phyloP scores from a whole-genome alignment of 2,329 filamentous ascomycete species.

The Ilyonectria destructans region DNA sequence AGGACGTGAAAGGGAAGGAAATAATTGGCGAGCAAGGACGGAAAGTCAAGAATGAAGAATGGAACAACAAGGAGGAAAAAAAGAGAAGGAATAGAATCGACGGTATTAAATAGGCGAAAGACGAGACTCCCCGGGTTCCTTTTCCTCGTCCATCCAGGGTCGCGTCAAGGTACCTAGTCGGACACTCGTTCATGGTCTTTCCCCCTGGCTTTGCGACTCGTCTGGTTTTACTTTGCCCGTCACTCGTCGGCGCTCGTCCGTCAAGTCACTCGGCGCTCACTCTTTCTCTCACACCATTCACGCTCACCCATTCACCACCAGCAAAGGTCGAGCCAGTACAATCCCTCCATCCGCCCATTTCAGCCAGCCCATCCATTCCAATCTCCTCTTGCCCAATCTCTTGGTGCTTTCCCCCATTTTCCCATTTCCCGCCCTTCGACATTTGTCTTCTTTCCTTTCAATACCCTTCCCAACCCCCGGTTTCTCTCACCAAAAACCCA shows the following conservation, averaged over 20 bases:
- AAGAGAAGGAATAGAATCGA: neutral
- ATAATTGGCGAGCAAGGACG: neutral
- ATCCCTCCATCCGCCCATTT: slow-evolving; percentile 6
- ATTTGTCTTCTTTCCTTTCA: neutral
- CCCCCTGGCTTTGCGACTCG: slow-evolving; percentile 22
- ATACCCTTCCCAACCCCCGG: neutral
- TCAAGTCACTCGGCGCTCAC: slow-evolving; percentile 14
- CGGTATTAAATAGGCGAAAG: neutral
- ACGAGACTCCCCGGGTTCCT: neutral
- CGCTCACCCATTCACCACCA: neutral
- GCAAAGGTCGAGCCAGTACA: neutral
- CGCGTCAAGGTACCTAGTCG: neutral
- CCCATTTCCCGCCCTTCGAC: neutral
- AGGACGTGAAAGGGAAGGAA: too few relatives aligned
- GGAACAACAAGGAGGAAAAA: slow-evolving; percentile 11
- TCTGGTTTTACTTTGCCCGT: slow-evolving; percentile 29
- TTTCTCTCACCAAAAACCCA: neutral
- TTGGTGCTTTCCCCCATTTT: neutral
- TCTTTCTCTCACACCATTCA: slow-evolving; percentile 6
- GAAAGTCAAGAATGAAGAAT: slow-evolving; percentile 12
- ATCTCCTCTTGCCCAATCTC: slow-evolving; percentile 3
- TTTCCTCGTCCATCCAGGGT: neutral
- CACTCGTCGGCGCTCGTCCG: slow-evolving; percentile 2
- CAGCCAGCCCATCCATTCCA: slow-evolving; percentile 18
- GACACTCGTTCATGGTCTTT: neutral